Evolutionary conservation across 768 basidiomycete species (phyloP).

Genomic region (Serendipita vermifera): DNA sequence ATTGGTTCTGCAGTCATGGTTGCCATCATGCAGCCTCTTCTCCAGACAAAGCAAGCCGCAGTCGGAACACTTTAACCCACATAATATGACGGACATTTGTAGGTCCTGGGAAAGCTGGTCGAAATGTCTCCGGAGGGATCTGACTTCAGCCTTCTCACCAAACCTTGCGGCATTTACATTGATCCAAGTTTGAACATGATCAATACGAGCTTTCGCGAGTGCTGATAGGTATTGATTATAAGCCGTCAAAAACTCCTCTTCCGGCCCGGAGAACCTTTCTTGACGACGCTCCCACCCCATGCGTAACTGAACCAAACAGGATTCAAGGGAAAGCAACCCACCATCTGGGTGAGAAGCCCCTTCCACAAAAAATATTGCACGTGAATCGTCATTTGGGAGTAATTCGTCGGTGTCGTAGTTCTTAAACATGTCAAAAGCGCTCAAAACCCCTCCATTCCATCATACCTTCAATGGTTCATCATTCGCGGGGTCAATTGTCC

Average conservation of each 20-base stretch:
- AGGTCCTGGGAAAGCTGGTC: constrained; percentile 34
- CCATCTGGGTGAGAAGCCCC: not conserved
- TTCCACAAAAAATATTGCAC: not conserved
- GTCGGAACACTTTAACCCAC: constrained; percentile 32
- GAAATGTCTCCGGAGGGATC: constrained; percentile 32
- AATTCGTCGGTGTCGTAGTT: constrained; percentile 40
- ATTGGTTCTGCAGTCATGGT: constrained; percentile 40
- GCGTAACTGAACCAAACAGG: not conserved
- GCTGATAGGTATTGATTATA: constrained; percentile 32
- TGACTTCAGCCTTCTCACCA: constrained; percentile 32
- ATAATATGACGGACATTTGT: constrained; percentile 34
- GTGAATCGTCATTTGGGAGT: not conserved
- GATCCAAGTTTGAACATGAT: constrained; percentile 41
- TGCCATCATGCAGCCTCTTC: constrained; percentile 31
- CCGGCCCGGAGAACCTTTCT: not conserved
- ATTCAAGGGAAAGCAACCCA: not conserved
- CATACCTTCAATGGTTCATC: constrained; percentile 39
- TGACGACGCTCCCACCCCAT: not conserved
- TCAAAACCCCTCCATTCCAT: not conserved
- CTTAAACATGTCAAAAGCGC: constrained; percentile 21
- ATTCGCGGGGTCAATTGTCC: constrained; percentile 33
- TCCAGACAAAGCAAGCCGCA: constrained; percentile 41
- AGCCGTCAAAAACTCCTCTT: constrained; percentile 22
- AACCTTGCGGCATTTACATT: constrained; percentile 37
- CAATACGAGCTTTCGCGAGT: constrained; percentile 32